Conservation (phyloP, 2,329 filamentous ascomycete species). For the Tolypocladium sp. region DNA sequence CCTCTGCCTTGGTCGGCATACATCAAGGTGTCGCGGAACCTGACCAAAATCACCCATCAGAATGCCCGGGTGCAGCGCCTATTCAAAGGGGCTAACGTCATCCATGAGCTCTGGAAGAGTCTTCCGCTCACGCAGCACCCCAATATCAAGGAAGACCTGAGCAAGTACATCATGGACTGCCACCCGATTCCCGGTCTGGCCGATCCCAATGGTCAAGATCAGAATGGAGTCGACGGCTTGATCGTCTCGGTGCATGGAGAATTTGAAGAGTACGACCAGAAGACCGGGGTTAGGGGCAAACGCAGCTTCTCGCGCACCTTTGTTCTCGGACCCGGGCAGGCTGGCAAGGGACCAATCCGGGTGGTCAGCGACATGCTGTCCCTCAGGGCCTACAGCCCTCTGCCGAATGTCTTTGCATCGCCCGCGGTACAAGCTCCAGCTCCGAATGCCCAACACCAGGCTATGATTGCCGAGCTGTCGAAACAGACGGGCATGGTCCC, state of each 20-base stretch:
- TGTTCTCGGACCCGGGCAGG: constrained; percentile 64
- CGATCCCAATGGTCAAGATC: constrained; percentile 57
- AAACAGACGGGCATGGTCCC: constrained; percentile 72
- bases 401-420: constrained; percentile 33
- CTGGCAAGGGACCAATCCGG: constrained; percentile 54
- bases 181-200: constrained; percentile 62
- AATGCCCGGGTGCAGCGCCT: constrained; percentile 55
- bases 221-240: constrained; percentile 65
- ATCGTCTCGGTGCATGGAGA: constrained; percentile 75
- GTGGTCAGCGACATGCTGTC: constrained; percentile 74
- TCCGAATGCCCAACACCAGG: constrained; percentile 43
- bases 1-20: constrained; percentile 63
- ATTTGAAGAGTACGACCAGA: constrained; percentile 63
- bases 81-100: constrained; percentile 54
- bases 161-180: constrained; percentile 78
- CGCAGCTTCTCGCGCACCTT: constrained; percentile 80
- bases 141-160: constrained; percentile 53
- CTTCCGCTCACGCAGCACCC: constrained; percentile 70
- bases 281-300: constrained; percentile 46
- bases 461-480: constrained; percentile 66
- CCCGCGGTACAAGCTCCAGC: constrained; percentile 13
- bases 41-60: constrained; percentile 56
- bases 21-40: constrained; percentile 69
- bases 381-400: constrained; percentile 53
- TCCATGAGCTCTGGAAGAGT: constrained; percentile 58